Base-by-base conservation (phyloP, 768 basidiomycete genomes). In the Imleria badia region DNA sequence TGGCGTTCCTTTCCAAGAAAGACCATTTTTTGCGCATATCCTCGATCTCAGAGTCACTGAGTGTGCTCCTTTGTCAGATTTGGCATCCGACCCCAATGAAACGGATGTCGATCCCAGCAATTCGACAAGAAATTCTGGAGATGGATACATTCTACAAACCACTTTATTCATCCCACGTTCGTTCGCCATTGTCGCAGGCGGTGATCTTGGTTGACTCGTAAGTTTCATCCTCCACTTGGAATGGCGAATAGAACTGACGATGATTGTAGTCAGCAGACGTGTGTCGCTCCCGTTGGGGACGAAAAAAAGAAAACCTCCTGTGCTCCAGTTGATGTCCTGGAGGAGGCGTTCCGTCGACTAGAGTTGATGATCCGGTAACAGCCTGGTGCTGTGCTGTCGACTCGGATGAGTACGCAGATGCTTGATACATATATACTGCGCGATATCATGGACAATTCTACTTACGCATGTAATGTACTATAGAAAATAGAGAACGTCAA, bases 21-120 rank as follows among this genome's bases (percentile, higher is more conserved):
- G 45, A 48, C 12, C 13, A 55, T 19, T 17, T 64, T 11, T 13
- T 54, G 35, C 51, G 35, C 41, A 51, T 7, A 1, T 51, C n/a
- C 12, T 26, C 51, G 6, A 54, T 65, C 17, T 65, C 64, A 9
- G 43, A 49, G 33, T 1, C 51, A 10, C 19, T 65, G 23, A 56
- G 10, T 2, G 26, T 3, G 6, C 48, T 66, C 12, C 36, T 65
- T 3, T 6, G 17, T 44, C 54, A 15, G 47, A 61, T 66, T 10
- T 66, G 53, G 56, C 40, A 66, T 22, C 52, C 62, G 10, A 38
- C 0, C 7, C 56, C 59, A 4, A 44, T 53, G 26, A 51, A 29
- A 29, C 58, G 62, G 1, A 20, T 60, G 35, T 44, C 62, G 19
- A 66, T 65, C 30, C 56, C 65, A 14, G 59, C 40, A n/a, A 58